Conservation (phyloP, 78 protist genomes). For the Protostelium mycophagum region DNA sequence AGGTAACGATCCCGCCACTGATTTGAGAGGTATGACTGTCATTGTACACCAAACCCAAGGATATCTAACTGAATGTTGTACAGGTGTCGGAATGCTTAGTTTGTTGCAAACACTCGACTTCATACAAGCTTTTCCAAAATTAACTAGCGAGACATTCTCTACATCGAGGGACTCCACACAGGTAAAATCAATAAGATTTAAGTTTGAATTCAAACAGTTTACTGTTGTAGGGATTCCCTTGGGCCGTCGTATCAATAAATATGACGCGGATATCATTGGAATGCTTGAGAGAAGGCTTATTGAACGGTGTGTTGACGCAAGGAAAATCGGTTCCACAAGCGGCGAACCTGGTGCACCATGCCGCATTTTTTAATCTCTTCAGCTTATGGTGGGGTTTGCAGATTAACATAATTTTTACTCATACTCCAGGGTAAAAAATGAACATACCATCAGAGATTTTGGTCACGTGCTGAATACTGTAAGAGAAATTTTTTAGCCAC, state of each 20-base stretch:
- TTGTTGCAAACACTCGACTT: not conserved
- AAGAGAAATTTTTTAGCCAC: not conserved
- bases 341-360: not conserved
- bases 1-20: slow-evolving; percentile 25
- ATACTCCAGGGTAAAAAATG: not conserved
- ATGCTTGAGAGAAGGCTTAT: not conserved
- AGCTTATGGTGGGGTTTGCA: not conserved
- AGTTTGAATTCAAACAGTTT: not conserved
- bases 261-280: not conserved
- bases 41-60: not conserved
- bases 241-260: not conserved
- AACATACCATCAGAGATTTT: not conserved
- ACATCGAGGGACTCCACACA: not conserved
- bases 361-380: not conserved
- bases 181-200: not conserved
- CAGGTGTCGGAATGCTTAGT: not conserved
- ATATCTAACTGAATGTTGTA: too few species aligned
- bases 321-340: not conserved
- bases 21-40: slow-evolving; percentile 12
- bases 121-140: not conserved
- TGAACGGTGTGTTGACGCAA: not conserved
- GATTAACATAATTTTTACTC: not conserved
- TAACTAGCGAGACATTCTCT: not conserved
- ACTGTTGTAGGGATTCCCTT: not conserved
- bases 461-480: not conserved